Evolutionary conservation across 1,284 basidiomycete genomes (phyloP).

Genomic region (Entoloma clypeatum): DNA sequence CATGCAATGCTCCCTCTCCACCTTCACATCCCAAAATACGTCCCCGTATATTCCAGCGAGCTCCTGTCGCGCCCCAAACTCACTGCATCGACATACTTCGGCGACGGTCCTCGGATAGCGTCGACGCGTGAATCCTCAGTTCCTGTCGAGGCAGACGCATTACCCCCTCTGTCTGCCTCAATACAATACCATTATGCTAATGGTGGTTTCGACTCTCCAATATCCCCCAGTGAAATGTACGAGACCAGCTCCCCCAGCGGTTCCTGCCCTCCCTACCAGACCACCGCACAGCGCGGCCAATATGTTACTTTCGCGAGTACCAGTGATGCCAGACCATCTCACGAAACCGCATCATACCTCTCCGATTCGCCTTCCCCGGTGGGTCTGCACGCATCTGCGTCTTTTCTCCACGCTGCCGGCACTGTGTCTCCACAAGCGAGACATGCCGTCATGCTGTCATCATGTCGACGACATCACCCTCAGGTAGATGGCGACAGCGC

Average conservation of each 20-base stretch:
- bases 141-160: constrained; percentile 30
- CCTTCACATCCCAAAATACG: constrained; percentile 27
- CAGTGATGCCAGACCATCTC: constrained; percentile 25
- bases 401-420: constrained; percentile 40
- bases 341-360: constrained; percentile 27
- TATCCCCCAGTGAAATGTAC: constrained; percentile 28
- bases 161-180: constrained; percentile 26
- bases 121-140: constrained; percentile 26
- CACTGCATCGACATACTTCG: constrained; percentile 23
- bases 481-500: constrained; percentile 35
- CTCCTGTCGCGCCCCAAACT: constrained; percentile 25
- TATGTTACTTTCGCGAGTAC: constrained; percentile 28
- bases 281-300: constrained; percentile 23
- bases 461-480: constrained; percentile 27
- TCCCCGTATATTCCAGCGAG: constrained; percentile 20
- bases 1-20: constrained; percentile 30
- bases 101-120: constrained; percentile 21
- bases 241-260: constrained; percentile 19
- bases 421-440: constrained; percentile 43
- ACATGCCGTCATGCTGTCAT: constrained; percentile 30
- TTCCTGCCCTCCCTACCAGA: constrained; percentile 23
- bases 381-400: constrained; percentile 34
- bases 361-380: constrained; percentile 43
- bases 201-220: constrained; percentile 28
- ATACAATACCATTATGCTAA: constrained; percentile 31